phyloP scores from a whole-genome alignment of 2,329 filamentous ascomycete species.

The Furcasterigmium furcatum region DNA sequence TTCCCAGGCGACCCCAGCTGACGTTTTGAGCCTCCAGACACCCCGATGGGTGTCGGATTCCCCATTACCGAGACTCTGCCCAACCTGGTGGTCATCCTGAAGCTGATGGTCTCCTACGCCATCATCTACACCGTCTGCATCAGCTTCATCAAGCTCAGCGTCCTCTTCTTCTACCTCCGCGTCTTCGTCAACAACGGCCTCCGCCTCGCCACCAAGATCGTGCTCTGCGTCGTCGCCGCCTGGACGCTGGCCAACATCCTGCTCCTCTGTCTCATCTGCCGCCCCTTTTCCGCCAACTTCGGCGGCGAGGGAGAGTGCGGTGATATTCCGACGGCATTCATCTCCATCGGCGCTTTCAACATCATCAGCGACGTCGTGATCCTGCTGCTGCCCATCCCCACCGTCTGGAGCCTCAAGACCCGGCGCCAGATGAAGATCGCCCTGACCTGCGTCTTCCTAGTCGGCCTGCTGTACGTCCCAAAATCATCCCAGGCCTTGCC shows the following conservation, averaged over 20 bases:
- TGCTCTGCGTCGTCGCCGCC: conserved; percentile 1
- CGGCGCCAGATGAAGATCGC: conserved; percentile 21
- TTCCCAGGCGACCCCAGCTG: conserved; percentile 6
- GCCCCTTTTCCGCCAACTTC: conserved; percentile 5
- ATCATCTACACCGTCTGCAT: conserved; percentile 29
- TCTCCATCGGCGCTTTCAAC: conserved; percentile 33
- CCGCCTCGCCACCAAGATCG: conserved; percentile 20
- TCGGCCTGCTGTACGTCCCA: conserved; percentile 18
- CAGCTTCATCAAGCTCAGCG: conserved; percentile 33
- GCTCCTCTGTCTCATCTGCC: conserved; percentile 2
- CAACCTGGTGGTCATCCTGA: conserved; percentile 19
- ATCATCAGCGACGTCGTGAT: conserved; percentile 21
- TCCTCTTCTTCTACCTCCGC: conserved; percentile 36
- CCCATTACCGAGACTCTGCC: conserved; percentile 14
- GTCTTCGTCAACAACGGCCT: conserved; percentile 28
- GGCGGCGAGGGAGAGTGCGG: conserved; percentile 25
- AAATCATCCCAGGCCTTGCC: neutral
- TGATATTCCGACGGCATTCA: conserved; percentile 29
- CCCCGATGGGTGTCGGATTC: conserved; percentile 19
- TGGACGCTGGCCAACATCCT: conserved; percentile 4
- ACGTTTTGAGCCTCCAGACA: conserved; percentile 10
- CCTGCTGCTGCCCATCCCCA: conserved; percentile 7
- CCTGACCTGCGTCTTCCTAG: conserved; percentile 19
- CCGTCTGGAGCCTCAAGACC: conserved; percentile 8
- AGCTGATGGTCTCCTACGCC: conserved; percentile 32